Conservation (phyloP, 768 basidiomycete genomes). For the Leccinum imitatum region DNA sequence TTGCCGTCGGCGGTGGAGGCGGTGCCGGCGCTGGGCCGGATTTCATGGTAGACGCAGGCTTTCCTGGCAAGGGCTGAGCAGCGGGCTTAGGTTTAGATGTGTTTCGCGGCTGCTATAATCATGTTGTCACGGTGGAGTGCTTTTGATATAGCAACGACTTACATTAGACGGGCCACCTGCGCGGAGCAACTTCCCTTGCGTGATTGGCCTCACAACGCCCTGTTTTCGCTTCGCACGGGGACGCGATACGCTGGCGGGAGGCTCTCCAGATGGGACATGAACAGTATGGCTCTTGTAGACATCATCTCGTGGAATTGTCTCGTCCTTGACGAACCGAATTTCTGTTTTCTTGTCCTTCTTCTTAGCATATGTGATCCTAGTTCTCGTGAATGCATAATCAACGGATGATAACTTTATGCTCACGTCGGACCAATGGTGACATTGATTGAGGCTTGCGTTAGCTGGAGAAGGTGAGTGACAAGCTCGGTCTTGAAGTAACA, state of each 20-base stretch:
- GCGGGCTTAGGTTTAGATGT: conserved; percentile 39
- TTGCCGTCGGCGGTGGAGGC: conserved; percentile 42
- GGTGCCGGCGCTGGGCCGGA: conserved; percentile 26
- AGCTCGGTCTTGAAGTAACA: conserved; percentile 97
- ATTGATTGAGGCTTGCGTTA: conserved; percentile 75
- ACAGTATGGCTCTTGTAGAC: conserved; percentile 93
- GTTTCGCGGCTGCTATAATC: conserved; percentile 43
- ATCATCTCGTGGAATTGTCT: conserved; percentile 75
- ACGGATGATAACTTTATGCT: conserved; percentile 30
- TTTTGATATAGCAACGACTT: conserved; percentile 15
- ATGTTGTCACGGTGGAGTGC: neutral
- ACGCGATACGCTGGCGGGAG: conserved; percentile 74
- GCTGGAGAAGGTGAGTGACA: conserved; percentile 72
- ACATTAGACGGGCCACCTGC: conserved; percentile 74
- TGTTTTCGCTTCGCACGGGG: conserved; percentile 87
- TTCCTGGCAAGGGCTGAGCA: conserved; percentile 60
- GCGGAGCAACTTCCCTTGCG: conserved; percentile 76
- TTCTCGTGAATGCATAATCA: conserved; percentile 14
- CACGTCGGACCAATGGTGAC: conserved; percentile 77
- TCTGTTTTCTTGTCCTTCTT: conserved; percentile 94
- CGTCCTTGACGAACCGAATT: conserved; percentile 89
- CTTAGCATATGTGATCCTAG: conserved; percentile 85
- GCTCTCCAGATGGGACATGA: conserved; percentile 85
- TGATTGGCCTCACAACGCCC: conserved; percentile 81
- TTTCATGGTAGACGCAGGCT: conserved; percentile 37